phyloP scores from a whole-genome alignment of 371 early-diverging fungal genomes.

The Mucor sp. region DNA sequence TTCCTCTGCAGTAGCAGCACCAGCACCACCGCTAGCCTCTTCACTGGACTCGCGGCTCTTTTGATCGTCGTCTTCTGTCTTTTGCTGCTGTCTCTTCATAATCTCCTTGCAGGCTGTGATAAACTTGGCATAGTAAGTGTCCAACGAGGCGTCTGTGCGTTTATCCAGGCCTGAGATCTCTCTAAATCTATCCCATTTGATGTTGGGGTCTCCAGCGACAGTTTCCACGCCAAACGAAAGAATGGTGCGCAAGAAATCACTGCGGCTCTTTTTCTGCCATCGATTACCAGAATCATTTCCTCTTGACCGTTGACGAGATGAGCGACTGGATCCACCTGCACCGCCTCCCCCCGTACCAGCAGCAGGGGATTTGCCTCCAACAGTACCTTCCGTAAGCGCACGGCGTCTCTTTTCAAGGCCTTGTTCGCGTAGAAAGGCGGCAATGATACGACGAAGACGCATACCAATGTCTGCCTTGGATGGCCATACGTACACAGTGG shows the following conservation, averaged over 20 bases:
- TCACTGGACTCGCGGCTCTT: constrained; percentile 34
- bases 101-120: constrained; percentile 62
- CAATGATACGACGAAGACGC: constrained; percentile 72
- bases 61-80: constrained; percentile 15
- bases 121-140: constrained; percentile 59
- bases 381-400: not conserved
- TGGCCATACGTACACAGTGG: constrained; percentile 58
- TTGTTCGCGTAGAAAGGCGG: constrained; percentile 68
- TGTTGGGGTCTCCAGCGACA: constrained; percentile 29
- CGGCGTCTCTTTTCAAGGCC: constrained; percentile 47
- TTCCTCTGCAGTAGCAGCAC: constrained; percentile 19
- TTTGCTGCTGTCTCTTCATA: constrained; percentile 34
- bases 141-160: constrained; percentile 69
- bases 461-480: constrained; percentile 76
- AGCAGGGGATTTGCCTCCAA: not conserved
- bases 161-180: constrained; percentile 62
- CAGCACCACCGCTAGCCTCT: constrained; percentile 18
- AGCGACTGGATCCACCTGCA: not conserved
- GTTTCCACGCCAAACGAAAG: constrained; percentile 67
- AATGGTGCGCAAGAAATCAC: constrained; percentile 65
- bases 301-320: constrained; percentile 31
- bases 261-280: constrained; percentile 68
- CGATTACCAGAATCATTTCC: constrained; percentile 51
- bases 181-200: constrained; percentile 70
- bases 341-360: constrained; percentile 10